These are phyloP conservation scores for Lentinula detonsa DNA, from an alignment of 768 basidiomycete species.

Conservation along the genomic window DNA sequence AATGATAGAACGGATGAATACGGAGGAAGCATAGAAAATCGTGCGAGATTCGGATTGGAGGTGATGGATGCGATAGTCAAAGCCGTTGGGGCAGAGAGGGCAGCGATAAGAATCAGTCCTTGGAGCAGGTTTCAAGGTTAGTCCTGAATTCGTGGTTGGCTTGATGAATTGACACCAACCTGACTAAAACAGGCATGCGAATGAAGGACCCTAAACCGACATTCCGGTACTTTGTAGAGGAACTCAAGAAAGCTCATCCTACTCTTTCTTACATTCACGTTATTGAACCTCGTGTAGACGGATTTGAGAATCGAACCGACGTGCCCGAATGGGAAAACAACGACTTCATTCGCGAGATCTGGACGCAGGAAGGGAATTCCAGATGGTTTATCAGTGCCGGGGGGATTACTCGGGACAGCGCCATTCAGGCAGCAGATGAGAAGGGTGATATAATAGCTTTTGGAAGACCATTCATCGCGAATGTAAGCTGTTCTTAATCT, in stretches of 20 bases:
- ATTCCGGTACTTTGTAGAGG: slow-evolving; percentile 34
- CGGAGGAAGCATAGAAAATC: slow-evolving; percentile 48
- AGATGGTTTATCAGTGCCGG: slow-evolving; percentile 21
- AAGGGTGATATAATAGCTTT: slow-evolving; percentile 21
- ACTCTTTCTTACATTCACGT: slow-evolving; percentile 40
- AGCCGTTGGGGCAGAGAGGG: slow-evolving; percentile 37
- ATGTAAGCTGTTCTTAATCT: slow-evolving; percentile 10
- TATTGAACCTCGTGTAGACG: slow-evolving; percentile 24
- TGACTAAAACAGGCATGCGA: slow-evolving; percentile 24
- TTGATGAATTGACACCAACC: too few species aligned
- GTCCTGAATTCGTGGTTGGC: too few species aligned
- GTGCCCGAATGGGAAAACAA: slow-evolving; percentile 9
- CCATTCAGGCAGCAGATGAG: slow-evolving; percentile 18
- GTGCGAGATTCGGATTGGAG: slow-evolving; percentile 42
- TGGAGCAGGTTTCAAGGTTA: slow-evolving; percentile 13
- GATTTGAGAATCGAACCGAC: background rate
- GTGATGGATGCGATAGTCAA: slow-evolving; percentile 36
- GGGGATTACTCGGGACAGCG: slow-evolving; percentile 20
- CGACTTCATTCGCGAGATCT: slow-evolving; percentile 17
- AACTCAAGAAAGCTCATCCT: slow-evolving; percentile 23
- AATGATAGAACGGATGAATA: slow-evolving; percentile 52
- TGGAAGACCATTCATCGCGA: slow-evolving; percentile 26
- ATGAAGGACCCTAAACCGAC: slow-evolving; percentile 40
- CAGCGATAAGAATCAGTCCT: slow-evolving; percentile 37
- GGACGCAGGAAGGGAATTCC: slow-evolving; percentile 12